Conservation (phyloP, 495 filamentous ascomycete genomes). For the Pseudotulostoma volvatum region DNA sequence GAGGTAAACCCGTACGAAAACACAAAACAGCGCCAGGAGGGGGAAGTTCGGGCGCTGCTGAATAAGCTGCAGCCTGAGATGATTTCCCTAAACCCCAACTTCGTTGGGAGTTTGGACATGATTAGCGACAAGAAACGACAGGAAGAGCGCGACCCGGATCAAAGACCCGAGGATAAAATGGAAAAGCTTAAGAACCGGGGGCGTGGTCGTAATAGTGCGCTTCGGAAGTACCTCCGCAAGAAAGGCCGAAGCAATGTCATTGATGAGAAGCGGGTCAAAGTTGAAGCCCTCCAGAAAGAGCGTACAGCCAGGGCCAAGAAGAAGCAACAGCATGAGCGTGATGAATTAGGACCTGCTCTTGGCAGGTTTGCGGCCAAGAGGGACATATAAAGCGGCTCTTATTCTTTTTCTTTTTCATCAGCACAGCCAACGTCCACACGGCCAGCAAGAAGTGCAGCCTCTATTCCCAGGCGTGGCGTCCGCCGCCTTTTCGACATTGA, state of each 20-base stretch:
- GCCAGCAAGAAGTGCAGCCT: too few species aligned
- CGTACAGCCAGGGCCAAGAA: conserved; percentile 45
- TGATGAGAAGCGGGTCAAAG: conserved; percentile 63
- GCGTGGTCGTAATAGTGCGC: conserved; percentile 77
- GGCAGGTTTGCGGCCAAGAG: conserved; percentile 48
- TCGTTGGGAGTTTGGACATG: conserved; percentile 72
- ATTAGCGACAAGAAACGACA: conserved; percentile 54
- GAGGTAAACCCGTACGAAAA: conserved; percentile 97
- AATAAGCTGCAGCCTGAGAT: conserved; percentile 94
- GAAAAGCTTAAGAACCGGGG: conserved; percentile 59
- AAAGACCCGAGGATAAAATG: conserved; percentile 49
- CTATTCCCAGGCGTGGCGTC: too few species aligned
- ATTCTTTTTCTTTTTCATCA: conserved; percentile 1
- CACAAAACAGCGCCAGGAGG: conserved; percentile 78
- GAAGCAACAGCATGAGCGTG: conserved; percentile 40
- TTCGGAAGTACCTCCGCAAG: conserved; percentile 80
- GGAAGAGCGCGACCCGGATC: conserved; percentile 60
- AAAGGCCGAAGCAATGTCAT: conserved; percentile 79
- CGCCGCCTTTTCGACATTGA: too few species aligned
- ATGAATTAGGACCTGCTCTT: conserved; percentile 55
- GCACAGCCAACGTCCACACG: too few species aligned
- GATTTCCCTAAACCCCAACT: conserved; percentile 86
- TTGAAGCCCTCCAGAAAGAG: conserved; percentile 50
- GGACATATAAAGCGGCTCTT: conserved; percentile 13
- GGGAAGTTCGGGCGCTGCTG: conserved; percentile 73